Conservation (phyloP, 225 moss, liverwort and hornwort genomes). For the Pseudisothecium myosuroides region DNA sequence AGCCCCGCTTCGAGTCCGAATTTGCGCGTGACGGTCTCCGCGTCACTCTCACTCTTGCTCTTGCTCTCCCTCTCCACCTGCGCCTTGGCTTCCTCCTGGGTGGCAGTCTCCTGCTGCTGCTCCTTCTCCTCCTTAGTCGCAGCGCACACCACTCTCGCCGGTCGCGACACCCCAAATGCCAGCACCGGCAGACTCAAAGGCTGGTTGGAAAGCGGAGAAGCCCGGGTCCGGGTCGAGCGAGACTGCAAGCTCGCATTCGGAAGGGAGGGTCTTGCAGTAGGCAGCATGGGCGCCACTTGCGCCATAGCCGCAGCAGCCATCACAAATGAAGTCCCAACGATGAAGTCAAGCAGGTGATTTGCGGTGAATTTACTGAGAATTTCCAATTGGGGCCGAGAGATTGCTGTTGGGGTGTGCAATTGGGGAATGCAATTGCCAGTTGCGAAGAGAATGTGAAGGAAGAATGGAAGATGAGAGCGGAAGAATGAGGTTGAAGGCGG, state of each 20-base stretch:
- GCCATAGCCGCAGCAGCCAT: slow-evolving; percentile 7
- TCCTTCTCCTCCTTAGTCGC: slow-evolving; percentile 59
- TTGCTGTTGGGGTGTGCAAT: neutral
- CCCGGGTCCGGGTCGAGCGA: neutral
- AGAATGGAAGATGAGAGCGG: neutral
- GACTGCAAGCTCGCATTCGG: neutral
- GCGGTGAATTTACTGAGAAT: neutral
- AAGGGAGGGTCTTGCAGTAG: neutral
- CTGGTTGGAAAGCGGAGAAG: neutral
- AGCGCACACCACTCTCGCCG: slow-evolving; percentile 33
- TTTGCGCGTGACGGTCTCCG: slow-evolving; percentile 64
- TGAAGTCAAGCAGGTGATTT: neutral
- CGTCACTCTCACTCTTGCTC: slow-evolving; percentile 13
- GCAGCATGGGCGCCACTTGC: neutral
- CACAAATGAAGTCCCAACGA: neutral
- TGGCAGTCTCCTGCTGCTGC: slow-evolving; percentile 22
- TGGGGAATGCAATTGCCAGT: neutral
- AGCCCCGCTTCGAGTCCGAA: slow-evolving; percentile 92
- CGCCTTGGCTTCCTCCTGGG: slow-evolving; percentile 10
- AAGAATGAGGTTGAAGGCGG: neutral
- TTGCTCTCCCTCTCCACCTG: slow-evolving; percentile 9
- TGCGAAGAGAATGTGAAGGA: neutral
- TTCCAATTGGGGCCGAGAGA: neutral
- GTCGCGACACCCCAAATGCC: neutral
- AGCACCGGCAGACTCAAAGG: slow-evolving; percentile 13